Conservation (phyloP, 169 alveolate genomes). For the Plasmodium reichenowi region DNA sequence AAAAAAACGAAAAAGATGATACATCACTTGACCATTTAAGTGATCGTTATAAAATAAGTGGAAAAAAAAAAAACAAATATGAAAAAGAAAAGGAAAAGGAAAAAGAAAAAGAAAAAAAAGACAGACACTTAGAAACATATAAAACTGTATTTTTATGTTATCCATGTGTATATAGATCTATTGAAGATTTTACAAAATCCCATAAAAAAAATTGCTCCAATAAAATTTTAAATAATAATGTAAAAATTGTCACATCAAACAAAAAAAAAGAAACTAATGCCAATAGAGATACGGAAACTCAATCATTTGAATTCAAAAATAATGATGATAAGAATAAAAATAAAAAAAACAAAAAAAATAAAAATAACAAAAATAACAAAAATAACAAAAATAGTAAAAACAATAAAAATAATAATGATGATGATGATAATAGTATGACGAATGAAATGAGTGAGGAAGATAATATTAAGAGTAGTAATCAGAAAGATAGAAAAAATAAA, state of each 20-base stretch:
- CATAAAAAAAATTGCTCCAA: conserved; percentile 57
- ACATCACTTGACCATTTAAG: background rate
- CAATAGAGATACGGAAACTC: background rate
- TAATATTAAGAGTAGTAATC: background rate
- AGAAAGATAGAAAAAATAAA: background rate
- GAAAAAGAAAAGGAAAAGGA: conserved; percentile 37
- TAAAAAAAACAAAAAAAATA: conserved; percentile 13
- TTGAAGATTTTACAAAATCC: conserved; percentile 59
- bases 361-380: background rate
- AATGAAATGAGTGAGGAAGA: background rate
- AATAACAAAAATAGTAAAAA: background rate
- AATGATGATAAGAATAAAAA: background rate
- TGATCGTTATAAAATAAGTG: conserved; percentile 21
- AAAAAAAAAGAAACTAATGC: conserved; percentile 22
- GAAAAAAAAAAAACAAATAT: conserved; percentile 27
- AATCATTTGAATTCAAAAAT: background rate
- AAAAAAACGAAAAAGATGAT: conserved; percentile 10
- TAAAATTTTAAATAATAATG: conserved; percentile 70
- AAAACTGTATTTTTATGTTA: conserved; percentile 72
- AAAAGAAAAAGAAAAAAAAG: conserved; percentile 50
- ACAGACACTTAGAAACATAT: conserved; percentile 10
- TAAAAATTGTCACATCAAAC: conserved; percentile 57
- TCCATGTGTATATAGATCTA: conserved; percentile 67
- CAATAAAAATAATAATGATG: background rate
- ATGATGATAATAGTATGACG: background rate